Evolutionary conservation across 768 basidiomycete genomes (phyloP), one percentile per base, ranked within the genome.

Genomic region (Suillus luteus): DNA sequence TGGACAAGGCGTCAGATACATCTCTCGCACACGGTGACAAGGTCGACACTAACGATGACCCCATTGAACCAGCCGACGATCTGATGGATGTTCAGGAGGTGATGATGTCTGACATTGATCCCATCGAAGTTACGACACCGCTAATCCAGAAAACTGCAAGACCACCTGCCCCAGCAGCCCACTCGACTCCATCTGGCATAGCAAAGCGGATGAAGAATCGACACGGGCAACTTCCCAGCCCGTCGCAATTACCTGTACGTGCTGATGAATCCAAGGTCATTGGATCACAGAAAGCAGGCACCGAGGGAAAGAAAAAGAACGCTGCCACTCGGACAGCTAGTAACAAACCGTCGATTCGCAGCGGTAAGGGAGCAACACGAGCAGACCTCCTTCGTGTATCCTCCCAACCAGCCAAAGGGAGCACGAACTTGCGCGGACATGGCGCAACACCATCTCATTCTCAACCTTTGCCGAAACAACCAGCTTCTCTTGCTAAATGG

Each of bases 51-150:
- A 65, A 61, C 4, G 63, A 17, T 14, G 83, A 85, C 65, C 81
- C 82, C 9, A 84, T 84, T 60, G 80, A 83, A 64, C 74, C 77
- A 35, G 75, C 77, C 1, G 82, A 82, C 15, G 76, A 74, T 62
- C 68, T 77, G 64, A 71, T 67, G n/a, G 64, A 66, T 57, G 59
- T 69, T 15, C 46, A 37, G 43, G 48, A 61, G 46, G 62, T 61
- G 17, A 55, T 31, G 51, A 54, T 59, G 35, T 62, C 48, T 41
- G 67, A 70, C 2, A 57, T 46, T 15, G 80, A 76, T 40, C 72
- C 75, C 19, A 78, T 78, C 44, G 78, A 79, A 63, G 55, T 64
- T 9, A 66, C 59, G 24, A 58, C 37, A 24, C 37, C 48, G 12
- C 44, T 38, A 17, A 52, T 24, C 19, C 61, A 15, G 65, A 71